Evolutionary conservation across 2,329 filamentous ascomycete species (phyloP).

Genomic region (Annulohypoxylon truncatum): DNA sequence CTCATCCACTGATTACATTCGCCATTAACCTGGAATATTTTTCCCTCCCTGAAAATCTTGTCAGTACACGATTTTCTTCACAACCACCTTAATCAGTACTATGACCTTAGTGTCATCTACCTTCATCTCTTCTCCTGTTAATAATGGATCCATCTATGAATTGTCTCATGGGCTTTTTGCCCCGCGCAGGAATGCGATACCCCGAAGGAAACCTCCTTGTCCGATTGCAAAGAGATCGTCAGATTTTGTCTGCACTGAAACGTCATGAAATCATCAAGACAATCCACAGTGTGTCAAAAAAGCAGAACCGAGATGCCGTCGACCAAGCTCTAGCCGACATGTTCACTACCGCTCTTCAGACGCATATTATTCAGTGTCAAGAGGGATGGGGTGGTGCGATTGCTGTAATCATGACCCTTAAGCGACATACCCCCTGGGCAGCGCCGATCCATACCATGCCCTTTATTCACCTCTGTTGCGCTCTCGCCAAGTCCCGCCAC

Average conservation of each 20-base stretch:
- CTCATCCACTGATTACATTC: no score
- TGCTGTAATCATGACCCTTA: neutral
- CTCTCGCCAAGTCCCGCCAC: conserved; percentile 2
- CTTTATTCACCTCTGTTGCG: conserved; percentile 9
- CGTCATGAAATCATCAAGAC: no score
- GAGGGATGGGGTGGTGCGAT: neutral
- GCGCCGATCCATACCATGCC: neutral
- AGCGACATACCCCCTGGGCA: neutral
- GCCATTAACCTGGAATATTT: no score
- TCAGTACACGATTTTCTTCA: no score
- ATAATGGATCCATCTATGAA: neutral
- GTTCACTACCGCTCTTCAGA: neutral
- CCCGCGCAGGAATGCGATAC: conserved; percentile 14
- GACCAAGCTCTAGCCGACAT: neutral
- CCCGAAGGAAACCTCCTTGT: neutral
- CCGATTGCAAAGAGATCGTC: neutral
- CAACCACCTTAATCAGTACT: neutral
- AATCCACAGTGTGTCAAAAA: neutral
- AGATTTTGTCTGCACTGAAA: neutral
- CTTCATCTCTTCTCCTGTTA: neutral
- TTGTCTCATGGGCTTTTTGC: neutral
- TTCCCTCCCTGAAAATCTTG: no score
- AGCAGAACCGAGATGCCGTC: neutral
- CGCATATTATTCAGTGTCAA: neutral
- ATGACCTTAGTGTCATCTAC: neutral